Conservation (phyloP, 2,329 filamentous ascomycete species). For the Cladophialophora bantiana region DNA sequence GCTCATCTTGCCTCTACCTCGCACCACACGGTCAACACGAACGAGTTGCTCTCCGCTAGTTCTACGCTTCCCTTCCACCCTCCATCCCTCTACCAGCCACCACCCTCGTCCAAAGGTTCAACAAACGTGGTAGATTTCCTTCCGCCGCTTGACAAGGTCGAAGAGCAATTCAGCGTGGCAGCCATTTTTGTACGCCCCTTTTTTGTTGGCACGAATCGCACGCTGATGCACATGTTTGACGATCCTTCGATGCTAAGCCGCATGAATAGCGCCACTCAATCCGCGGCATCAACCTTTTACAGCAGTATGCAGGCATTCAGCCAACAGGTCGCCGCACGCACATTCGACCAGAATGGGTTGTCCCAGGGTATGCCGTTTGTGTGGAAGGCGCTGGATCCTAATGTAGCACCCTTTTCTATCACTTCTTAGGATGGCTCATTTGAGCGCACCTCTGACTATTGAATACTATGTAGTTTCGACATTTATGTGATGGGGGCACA, state of each 20-base stretch:
- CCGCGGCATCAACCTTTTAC: slow-evolving; percentile 18
- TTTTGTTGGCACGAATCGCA: slow-evolving; percentile 18
- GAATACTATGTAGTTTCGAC: neutral
- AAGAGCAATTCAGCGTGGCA: slow-evolving; percentile 14
- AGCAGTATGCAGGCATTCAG: slow-evolving; percentile 24
- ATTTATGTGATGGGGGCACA: neutral
- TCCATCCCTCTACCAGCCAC: slow-evolving; percentile 19
- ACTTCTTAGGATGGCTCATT: slow-evolving; percentile 14
- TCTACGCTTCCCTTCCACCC: slow-evolving; percentile 23
- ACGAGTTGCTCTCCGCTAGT: slow-evolving; percentile 22
- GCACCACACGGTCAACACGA: slow-evolving; percentile 26
- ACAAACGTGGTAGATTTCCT: slow-evolving; percentile 22
- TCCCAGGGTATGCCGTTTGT: slow-evolving; percentile 26
- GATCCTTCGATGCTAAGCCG: slow-evolving; percentile 15
- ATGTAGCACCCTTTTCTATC: slow-evolving; percentile 27
- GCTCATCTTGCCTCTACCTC: slow-evolving; percentile 26
- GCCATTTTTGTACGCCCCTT: slow-evolving; percentile 23
- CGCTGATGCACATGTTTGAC: slow-evolving; percentile 29
- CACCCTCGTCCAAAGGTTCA: slow-evolving; percentile 18
- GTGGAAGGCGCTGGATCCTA: slow-evolving; percentile 28
- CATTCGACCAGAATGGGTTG: slow-evolving; percentile 18
- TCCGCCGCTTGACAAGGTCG: slow-evolving; percentile 15
- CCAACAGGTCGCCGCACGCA: slow-evolving; percentile 18
- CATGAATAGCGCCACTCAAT: slow-evolving; percentile 18
- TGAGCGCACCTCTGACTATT: neutral